phyloP scores from a whole-genome alignment of 441 rosid species.

The Gossypium gossypioides region DNA sequence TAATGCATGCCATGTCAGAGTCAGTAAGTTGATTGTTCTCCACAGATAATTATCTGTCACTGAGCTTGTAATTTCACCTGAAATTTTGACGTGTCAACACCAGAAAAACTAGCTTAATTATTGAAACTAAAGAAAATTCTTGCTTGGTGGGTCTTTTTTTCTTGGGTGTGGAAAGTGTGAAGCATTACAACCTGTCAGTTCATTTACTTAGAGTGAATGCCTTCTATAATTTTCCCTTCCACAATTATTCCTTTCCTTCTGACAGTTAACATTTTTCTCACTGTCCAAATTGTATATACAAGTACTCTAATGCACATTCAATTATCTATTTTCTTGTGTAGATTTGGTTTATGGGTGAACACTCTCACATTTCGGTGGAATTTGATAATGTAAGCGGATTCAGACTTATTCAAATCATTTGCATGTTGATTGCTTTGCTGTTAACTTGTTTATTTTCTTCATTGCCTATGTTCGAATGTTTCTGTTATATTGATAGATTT shows the following conservation, averaged over 20 bases:
- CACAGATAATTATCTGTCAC: neutral
- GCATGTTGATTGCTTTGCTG: neutral
- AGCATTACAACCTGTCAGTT: neutral
- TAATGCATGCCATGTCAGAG: neutral
- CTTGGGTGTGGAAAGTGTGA: neutral
- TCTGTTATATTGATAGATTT: neutral
- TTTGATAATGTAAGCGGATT: conserved; percentile 71
- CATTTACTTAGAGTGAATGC: conserved; percentile 1
- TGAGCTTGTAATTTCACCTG: neutral
- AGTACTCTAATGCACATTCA: conserved; percentile 10
- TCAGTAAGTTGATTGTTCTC: neutral
- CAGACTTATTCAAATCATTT: neutral
- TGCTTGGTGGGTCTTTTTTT: neutral
- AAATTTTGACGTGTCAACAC: neutral
- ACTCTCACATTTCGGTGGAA: conserved; percentile 73
- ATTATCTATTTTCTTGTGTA: conserved; percentile 25
- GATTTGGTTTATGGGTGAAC: conserved; percentile 90
- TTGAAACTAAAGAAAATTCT: neutral
- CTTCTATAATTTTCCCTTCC: neutral
- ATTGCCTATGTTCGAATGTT: neutral
- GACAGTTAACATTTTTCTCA: neutral
- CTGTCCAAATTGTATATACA: neutral
- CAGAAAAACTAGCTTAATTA: neutral
- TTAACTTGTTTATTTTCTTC: neutral
- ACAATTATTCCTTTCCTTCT: neutral